Evolutionary conservation across 2,329 filamentous ascomycete species (phyloP).

Genomic region (Aspergillus unguis): DNA sequence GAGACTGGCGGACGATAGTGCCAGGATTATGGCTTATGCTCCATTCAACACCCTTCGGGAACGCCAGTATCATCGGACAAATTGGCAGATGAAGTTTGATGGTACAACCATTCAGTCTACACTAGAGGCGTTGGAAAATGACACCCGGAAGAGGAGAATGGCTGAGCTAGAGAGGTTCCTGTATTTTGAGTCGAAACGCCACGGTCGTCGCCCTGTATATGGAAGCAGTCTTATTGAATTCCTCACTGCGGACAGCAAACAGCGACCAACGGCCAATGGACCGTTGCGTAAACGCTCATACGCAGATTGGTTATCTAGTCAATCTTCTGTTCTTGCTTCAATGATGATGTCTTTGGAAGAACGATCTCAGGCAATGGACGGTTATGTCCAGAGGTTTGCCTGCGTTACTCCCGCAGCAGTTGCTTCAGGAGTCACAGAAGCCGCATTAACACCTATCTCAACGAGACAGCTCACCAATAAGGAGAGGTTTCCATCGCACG

Average conservation of each 20-base stretch:
- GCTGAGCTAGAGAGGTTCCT: conserved; percentile 78
- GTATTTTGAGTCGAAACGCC: conserved; percentile 75
- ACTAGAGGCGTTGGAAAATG: conserved; percentile 69
- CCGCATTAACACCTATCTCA: conserved; percentile 63
- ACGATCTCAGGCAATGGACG: conserved; percentile 69
- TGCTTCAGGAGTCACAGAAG: conserved; percentile 68
- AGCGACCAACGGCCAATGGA: conserved; percentile 57
- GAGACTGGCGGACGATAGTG: conserved; percentile 51
- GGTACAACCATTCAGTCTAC: conserved; percentile 67
- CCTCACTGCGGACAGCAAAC: conserved; percentile 62
- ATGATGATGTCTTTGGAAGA: conserved; percentile 73
- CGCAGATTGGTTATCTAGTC: conserved; percentile 72
- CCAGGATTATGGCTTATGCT: conserved; percentile 67
- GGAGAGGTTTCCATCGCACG: conserved; percentile 56
- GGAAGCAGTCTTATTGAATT: conserved; percentile 74
- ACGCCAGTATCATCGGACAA: conserved; percentile 57
- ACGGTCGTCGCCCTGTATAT: conserved; percentile 77
- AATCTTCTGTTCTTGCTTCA: conserved; percentile 51
- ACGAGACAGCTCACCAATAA: conserved; percentile 44
- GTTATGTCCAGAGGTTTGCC: conserved; percentile 78
- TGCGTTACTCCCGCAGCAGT: conserved; percentile 89
- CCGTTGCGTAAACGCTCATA: conserved; percentile 61
- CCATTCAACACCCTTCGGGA: conserved; percentile 69
- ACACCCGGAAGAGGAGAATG: conserved; percentile 65
- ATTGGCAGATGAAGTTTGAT: conserved; percentile 60